Base-by-base conservation (phyloP, 495 filamentous ascomycete genomes). In the Letharia lupina region DNA sequence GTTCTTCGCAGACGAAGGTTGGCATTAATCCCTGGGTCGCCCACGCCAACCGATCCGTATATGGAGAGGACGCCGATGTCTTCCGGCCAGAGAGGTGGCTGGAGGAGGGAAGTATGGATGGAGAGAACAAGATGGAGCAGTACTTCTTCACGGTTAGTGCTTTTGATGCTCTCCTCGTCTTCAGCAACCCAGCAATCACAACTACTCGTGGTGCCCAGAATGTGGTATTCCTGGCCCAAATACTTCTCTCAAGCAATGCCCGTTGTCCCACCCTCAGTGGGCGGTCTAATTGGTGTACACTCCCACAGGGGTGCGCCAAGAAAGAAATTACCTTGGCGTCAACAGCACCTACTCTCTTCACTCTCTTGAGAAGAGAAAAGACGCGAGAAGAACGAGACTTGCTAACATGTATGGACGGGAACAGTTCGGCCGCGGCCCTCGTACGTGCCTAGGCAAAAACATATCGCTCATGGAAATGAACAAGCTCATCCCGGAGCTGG, bases 1-100 rank as follows among this genome's bases (percentile, higher is more conserved):
- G 1, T 18, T n/a, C 42, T 47, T 0, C 28, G 35, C 20, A 77
- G 59, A 78, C 78, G 0, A 73, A 78, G 0, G 81, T 88, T 0
- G 85, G 85, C 0, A 76, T 81, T 16, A 82, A 82, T 64, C 60
- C 78, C 2, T 87, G 81, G 81, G 81, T 83, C 12, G 76, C 74
- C 0, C 80, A 85, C 67, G 74, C 75, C 41, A 78, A 86, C 71
- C 68, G 75, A 40, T 52, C 69, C 0, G 67, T 85, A 0, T 88
- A 80, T 60, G 81, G 80, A 0, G 65, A 70, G 1, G 78, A 83
- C 65, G 74, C 76, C 0, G 66, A 71, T 16, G 39, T 39, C 0
- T 85, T 78, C 68, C 62, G 73, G 10, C 82, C 82, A 0, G 81
- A 83, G 60, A 69, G 82, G 12, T 84, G 82, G 82, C 71, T 70